These are phyloP conservation scores for Trametes hirsuta DNA, from an alignment of 1,284 basidiomycete species.

Conservation along the genomic window DNA sequence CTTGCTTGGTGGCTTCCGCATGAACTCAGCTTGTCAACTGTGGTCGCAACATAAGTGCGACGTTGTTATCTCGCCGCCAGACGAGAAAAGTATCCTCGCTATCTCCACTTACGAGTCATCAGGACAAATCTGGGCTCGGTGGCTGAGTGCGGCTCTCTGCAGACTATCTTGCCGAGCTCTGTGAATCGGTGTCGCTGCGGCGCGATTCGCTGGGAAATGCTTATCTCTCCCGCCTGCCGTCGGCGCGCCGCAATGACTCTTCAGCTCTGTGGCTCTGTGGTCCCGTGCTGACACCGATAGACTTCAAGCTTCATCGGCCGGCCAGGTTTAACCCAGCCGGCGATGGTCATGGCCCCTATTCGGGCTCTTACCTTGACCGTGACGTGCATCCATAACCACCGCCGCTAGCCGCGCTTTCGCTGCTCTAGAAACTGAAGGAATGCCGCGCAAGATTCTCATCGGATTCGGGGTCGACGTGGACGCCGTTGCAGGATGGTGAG, in stretches of 20 bases:
- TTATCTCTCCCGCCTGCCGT: constrained; percentile 2
- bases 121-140: too few relatives aligned
- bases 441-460: constrained; percentile 37
- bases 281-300: too few relatives aligned
- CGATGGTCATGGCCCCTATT: too few relatives aligned
- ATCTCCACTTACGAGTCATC: too few relatives aligned
- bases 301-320: too few relatives aligned
- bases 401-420: too few relatives aligned
- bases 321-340: too few relatives aligned
- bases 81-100: neutral
- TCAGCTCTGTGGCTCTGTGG: neutral
- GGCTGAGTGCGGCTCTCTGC: too few relatives aligned
- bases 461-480: constrained; percentile 41
- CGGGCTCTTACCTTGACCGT: too few relatives aligned
- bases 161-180: neutral
- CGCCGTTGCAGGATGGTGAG: constrained; percentile 38
- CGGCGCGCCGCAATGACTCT: neutral
- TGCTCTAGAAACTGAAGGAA: neutral
- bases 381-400: too few relatives aligned
- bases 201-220: neutral
- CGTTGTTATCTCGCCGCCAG: neutral
- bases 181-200: neutral
- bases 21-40: too few relatives aligned
- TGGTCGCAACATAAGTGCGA: neutral
- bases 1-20: too few relatives aligned